These are phyloP conservation scores for Alnus glutinosa DNA, from an alignment of 306 rosid species.

Conservation along the genomic window DNA sequence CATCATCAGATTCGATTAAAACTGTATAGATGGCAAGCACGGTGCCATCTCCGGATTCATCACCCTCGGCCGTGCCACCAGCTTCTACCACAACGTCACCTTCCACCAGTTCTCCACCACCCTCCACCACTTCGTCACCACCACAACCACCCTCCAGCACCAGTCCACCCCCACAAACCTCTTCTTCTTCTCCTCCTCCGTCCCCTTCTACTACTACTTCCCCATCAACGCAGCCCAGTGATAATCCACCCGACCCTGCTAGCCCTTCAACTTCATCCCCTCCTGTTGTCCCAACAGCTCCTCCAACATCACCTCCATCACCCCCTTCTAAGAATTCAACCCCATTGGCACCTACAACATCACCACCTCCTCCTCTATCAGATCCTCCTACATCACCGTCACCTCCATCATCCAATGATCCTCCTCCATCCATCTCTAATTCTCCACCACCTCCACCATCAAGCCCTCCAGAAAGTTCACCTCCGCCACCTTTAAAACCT, in stretches of 20 bases:
- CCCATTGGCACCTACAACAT: slow-evolving; percentile 8
- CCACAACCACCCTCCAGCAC: slow-evolving; percentile 6
- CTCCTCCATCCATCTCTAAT: slow-evolving; percentile 20
- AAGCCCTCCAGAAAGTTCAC: slow-evolving; percentile 26
- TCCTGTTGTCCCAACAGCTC: slow-evolving; percentile 28
- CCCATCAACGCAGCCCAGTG: slow-evolving; percentile 35
- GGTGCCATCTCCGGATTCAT: slow-evolving; percentile 62
- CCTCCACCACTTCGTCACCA: slow-evolving; percentile 19
- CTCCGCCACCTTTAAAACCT: slow-evolving; percentile 17
- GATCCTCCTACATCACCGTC: slow-evolving; percentile 34
- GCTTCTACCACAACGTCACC: slow-evolving; percentile 30
- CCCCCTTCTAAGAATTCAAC: slow-evolving; percentile 27
- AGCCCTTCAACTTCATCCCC: slow-evolving; percentile 25
- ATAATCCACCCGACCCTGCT: slow-evolving; percentile 32
- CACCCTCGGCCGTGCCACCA: slow-evolving; percentile 45
- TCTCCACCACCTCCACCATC: slow-evolving; percentile 43
- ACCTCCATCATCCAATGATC: slow-evolving; percentile 19
- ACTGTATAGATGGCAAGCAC: slow-evolving; percentile 49
- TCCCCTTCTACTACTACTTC: slow-evolving; percentile 24
- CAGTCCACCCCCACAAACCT: slow-evolving; percentile 23
- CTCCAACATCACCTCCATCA: slow-evolving; percentile 21
- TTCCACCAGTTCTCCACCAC: slow-evolving; percentile 6
- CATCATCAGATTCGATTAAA: slow-evolving; percentile 22
- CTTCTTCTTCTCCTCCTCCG: slow-evolving; percentile 29
- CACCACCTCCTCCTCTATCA: slow-evolving; percentile 21